Evolutionary conservation across 495 filamentous ascomycete species (phyloP).

Genomic region (Parachaetomium inaequale): DNA sequence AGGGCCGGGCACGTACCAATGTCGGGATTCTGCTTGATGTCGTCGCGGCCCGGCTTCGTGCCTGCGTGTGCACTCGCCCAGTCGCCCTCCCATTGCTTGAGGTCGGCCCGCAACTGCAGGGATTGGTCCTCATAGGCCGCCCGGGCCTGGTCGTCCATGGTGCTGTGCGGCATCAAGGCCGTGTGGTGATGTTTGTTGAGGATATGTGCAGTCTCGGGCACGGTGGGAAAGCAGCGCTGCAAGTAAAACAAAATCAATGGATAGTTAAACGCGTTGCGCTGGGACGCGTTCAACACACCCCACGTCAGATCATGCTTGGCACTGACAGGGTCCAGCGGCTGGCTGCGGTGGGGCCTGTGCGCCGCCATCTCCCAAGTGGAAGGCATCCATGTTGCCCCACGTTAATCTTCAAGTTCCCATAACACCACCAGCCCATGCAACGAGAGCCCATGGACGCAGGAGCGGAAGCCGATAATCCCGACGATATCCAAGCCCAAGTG

Average conservation of each 20-base stretch:
- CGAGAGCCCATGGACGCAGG: conserved; percentile 31
- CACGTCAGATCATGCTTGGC: conserved; percentile 1
- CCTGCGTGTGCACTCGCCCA: conserved; percentile 69
- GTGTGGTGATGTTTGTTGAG: background rate
- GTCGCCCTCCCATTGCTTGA: conserved; percentile 82
- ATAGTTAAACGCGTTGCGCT: background rate
- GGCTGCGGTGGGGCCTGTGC: too few species aligned
- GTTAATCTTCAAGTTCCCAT: background rate
- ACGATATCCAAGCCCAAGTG: conserved; percentile 42
- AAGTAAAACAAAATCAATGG: too few species aligned
- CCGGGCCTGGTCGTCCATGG: conserved; percentile 44
- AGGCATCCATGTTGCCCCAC: background rate
- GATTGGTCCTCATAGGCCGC: conserved; percentile 41
- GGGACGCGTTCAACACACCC: background rate
- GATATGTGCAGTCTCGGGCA: too few species aligned
- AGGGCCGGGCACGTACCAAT: conserved; percentile 58
- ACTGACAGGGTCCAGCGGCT: background rate
- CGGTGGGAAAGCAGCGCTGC: too few species aligned
- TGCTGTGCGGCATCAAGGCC: conserved; percentile 11
- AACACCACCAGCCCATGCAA: background rate
- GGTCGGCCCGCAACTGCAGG: conserved; percentile 59
- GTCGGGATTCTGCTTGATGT: conserved; percentile 78
- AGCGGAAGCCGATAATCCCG: conserved; percentile 4
- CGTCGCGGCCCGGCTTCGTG: conserved; percentile 72
- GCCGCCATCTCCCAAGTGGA: too few species aligned